Conservation (phyloP, 805 yeast species). For the Cyberlindnera euphorbiiphila region DNA sequence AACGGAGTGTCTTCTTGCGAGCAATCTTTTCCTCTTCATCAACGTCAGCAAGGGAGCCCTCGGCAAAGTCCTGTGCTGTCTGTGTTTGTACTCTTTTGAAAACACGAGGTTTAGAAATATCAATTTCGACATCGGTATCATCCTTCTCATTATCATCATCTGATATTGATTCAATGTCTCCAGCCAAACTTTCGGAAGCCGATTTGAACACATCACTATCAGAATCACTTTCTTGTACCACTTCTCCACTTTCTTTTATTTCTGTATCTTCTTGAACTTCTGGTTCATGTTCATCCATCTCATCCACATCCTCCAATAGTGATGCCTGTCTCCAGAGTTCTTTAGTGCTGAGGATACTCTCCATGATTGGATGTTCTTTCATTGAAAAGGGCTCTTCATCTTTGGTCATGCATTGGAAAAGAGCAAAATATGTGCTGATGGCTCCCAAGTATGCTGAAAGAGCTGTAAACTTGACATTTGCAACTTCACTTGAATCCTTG, state of each 20-base stretch:
- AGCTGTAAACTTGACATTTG: conserved; percentile 58
- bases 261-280: conserved; percentile 23
- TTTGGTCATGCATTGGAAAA: conserved; percentile 55
- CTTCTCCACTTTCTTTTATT: conserved; percentile 5
- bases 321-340: conserved; percentile 89
- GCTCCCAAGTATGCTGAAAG: conserved; percentile 76
- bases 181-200: conserved; percentile 15
- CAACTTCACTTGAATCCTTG: conserved; percentile 33
- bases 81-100: conserved; percentile 37
- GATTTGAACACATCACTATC: conserved; percentile 20
- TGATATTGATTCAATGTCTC: conserved; percentile 17
- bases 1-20: conserved; percentile 78
- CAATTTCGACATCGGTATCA: conserved; percentile 39
- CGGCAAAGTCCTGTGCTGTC: conserved; percentile 55
- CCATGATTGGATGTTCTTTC: conserved; percentile 91
- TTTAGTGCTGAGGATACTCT: conserved; percentile 70
- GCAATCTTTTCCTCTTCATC: conserved; percentile 83
- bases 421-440: conserved; percentile 71
- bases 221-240: conserved; percentile 12
- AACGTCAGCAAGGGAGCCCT: conserved; percentile 69
- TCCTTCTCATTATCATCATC: conserved; percentile 12
- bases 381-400: conserved; percentile 57
- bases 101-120: conserved; percentile 49
- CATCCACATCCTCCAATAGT: conserved; percentile 37
- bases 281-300: conserved; percentile 12